These are phyloP conservation scores for Torulaspora maleeae DNA, from an alignment of 805 yeast genomes.

Conservation along the genomic window DNA sequence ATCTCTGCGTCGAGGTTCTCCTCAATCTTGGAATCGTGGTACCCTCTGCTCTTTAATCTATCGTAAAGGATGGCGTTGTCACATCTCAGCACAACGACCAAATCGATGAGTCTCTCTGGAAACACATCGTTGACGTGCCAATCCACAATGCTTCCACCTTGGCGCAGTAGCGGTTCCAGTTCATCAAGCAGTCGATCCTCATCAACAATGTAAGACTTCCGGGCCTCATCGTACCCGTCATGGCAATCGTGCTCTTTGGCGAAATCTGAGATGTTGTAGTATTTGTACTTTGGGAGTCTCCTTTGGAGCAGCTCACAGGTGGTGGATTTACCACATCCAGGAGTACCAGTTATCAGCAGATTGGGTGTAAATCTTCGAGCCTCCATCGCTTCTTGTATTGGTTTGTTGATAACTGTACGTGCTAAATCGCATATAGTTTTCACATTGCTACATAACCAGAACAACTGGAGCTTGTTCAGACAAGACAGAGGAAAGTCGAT, in stretches of 20 bases:
- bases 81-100: conserved; percentile 83
- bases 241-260: conserved; percentile 75
- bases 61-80: conserved; percentile 69
- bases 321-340: conserved; percentile 47
- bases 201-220: conserved; percentile 85
- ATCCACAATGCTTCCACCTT: conserved; percentile 88
- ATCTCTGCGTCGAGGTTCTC: conserved; percentile 96
- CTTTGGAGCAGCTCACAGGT: conserved; percentile 31
- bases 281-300: conserved; percentile 39
- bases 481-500: neutral
- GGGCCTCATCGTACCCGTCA: conserved; percentile 78
- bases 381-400: conserved; percentile 9
- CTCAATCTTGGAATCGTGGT: conserved; percentile 73
- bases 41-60: conserved; percentile 69
- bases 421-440: neutral
- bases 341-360: conserved; percentile 90
- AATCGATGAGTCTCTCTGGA: conserved; percentile 87
- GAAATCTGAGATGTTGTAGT: conserved; percentile 68
- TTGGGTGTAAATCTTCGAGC: conserved; percentile 48
- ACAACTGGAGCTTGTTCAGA: neutral
- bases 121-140: conserved; percentile 98
- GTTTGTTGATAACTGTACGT: neutral
- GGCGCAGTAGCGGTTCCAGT: conserved; percentile 67
- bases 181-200: conserved; percentile 84
- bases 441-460: neutral